These are phyloP conservation scores for Xylaria intraflava DNA, from an alignment of 495 filamentous ascomycete genomes.

Conservation along the genomic window DNA sequence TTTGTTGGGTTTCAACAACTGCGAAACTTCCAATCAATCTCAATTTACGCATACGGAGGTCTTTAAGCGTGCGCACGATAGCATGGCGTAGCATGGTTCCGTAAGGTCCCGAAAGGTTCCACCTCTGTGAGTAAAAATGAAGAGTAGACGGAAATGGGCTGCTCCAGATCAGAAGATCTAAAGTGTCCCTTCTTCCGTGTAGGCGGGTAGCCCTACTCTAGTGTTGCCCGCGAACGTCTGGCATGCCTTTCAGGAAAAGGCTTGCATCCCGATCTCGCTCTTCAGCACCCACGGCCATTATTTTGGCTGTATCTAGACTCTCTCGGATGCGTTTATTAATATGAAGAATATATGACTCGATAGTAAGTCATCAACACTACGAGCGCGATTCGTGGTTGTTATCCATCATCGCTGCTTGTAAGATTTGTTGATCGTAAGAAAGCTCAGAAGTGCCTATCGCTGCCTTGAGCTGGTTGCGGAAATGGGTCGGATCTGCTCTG, in stretches of 20 bases:
- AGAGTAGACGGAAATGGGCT: neutral
- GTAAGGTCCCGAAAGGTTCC: neutral
- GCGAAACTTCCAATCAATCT: conserved; percentile 10
- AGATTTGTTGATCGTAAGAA: conserved; percentile 15
- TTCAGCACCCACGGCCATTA: neutral
- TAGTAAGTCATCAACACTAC: conserved; percentile 12
- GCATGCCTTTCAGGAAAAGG: neutral
- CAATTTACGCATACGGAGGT: neutral
- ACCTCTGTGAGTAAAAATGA: neutral
- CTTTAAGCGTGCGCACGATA: neutral
- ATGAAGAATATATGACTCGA: neutral
- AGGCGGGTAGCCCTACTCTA: neutral
- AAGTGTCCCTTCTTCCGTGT: neutral
- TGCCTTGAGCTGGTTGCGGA: conserved; percentile 17
- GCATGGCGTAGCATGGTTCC: neutral
- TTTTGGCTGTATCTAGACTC: neutral
- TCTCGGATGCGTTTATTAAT: neutral
- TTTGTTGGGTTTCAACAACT: conserved; percentile 31
- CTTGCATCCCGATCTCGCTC: neutral
- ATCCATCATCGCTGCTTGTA: conserved; percentile 16
- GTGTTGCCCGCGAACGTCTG: neutral
- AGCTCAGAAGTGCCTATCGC: conserved; percentile 7
- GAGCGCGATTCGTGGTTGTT: conserved; percentile 14
- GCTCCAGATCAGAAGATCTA: neutral
- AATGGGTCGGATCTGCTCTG: conserved; percentile 16